Evolutionary conservation across 2,329 filamentous ascomycete genomes (phyloP).

Genomic region (Eutypella sp.): DNA sequence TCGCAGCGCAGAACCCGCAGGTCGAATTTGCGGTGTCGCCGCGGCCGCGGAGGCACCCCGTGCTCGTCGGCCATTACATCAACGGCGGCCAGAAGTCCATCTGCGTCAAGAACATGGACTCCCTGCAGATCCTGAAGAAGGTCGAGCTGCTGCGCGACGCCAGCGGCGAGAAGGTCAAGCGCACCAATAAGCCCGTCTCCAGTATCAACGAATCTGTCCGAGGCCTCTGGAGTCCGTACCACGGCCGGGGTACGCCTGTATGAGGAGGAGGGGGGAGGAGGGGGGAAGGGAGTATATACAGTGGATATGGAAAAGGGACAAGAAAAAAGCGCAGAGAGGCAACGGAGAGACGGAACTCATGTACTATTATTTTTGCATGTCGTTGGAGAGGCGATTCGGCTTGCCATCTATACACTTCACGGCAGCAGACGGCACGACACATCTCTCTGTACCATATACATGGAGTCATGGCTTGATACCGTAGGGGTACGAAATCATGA

Average conservation of each 20-base stretch:
- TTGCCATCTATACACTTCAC: neutral
- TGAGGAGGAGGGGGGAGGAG: slow-evolving; percentile 24
- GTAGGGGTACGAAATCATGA: neutral
- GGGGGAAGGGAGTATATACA: slow-evolving; percentile 8
- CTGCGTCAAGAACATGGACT: slow-evolving; percentile 82
- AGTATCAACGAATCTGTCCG: slow-evolving; percentile 63
- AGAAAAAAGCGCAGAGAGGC: too few species aligned
- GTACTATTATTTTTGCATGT: too few species aligned
- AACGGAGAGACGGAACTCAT: too few species aligned
- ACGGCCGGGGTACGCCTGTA: slow-evolving; percentile 53
- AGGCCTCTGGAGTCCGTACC: slow-evolving; percentile 68
- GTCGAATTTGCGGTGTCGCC: slow-evolving; percentile 91
- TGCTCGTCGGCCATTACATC: slow-evolving; percentile 86
- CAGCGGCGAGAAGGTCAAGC: slow-evolving; percentile 68
- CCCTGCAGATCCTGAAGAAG: slow-evolving; percentile 77
- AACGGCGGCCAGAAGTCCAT: slow-evolving; percentile 82
- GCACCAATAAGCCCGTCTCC: slow-evolving; percentile 57
- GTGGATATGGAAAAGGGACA: too few species aligned
- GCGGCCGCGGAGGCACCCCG: slow-evolving; percentile 81
- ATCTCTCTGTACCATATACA: neutral
- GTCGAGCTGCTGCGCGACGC: slow-evolving; percentile 66
- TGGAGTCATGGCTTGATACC: neutral
- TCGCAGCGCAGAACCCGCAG: slow-evolving; percentile 76
- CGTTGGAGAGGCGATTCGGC: neutral
- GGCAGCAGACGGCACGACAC: neutral